phyloP scores from a whole-genome alignment of 441 rosid species.

The Capsella rubella region DNA sequence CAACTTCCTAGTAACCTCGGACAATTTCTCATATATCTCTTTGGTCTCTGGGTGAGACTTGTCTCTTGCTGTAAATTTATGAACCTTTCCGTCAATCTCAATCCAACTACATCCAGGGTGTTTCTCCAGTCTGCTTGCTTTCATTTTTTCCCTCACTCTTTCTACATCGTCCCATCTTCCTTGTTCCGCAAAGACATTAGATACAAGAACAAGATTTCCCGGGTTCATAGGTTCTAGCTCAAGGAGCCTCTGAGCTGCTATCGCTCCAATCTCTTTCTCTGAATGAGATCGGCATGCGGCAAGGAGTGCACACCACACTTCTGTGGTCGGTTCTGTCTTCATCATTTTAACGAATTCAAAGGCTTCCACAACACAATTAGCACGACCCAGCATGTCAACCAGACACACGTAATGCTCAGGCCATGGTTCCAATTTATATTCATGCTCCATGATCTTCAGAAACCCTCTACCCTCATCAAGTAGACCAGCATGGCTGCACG shows the following conservation, averaged over 20 bases:
- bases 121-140: conserved; percentile 74
- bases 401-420: conserved; percentile 84
- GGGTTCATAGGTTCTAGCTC: conserved; percentile 66
- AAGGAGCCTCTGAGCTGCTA: conserved; percentile 69
- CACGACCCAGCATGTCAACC: conserved; percentile 92
- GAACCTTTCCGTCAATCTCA: conserved; percentile 66
- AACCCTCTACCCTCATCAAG: conserved; percentile 69
- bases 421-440: conserved; percentile 85
- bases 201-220: conserved; percentile 83
- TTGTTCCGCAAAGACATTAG: conserved; percentile 78
- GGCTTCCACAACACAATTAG: conserved; percentile 75
- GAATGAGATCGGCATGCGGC: conserved; percentile 82
- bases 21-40: conserved; percentile 59
- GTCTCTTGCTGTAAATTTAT: conserved; percentile 69
- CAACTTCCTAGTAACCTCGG: conserved; percentile 60
- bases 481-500: conserved; percentile 91
- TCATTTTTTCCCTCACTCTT: conserved; percentile 72
- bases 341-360: conserved; percentile 68
- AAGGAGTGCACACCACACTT: conserved; percentile 91
- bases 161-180: conserved; percentile 78
- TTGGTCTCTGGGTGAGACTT: conserved; percentile 65
- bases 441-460: conserved; percentile 64
- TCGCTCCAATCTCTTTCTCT: conserved; percentile 72
- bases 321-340: conserved; percentile 69
- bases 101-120: conserved; percentile 93